phyloP scores from a whole-genome alignment of 2,329 filamentous ascomycete species.

The Ophiosphaerella herpotricha region DNA sequence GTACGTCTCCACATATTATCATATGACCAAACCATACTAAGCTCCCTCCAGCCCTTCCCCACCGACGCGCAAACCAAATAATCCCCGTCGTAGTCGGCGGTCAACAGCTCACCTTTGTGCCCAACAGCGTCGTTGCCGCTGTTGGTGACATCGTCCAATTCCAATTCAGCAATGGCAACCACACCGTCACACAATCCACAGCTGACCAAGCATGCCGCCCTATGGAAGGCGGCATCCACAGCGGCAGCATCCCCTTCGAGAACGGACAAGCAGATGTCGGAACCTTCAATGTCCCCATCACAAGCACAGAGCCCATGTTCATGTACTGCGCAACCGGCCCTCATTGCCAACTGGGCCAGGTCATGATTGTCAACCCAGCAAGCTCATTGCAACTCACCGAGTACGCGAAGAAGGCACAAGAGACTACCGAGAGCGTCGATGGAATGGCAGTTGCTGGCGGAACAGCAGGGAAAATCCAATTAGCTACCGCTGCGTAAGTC shows the following conservation, averaged over 20 bases:
- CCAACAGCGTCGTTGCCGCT: constrained; percentile 32
- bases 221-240: constrained; percentile 33
- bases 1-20: not conserved
- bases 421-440: constrained; percentile 25
- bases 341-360: constrained; percentile 36
- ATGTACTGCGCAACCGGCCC: constrained; percentile 39
- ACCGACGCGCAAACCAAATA: constrained; percentile 27
- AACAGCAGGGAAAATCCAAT: constrained; percentile 21
- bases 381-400: constrained; percentile 30
- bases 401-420: constrained; percentile 32
- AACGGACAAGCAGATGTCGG: constrained; percentile 37
- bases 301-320: constrained; percentile 35
- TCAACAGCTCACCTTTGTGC: constrained; percentile 34
- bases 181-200: constrained; percentile 37
- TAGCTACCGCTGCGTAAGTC: constrained; percentile 33
- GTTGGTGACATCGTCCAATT: constrained; percentile 39
- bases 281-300: constrained; percentile 38
- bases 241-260: constrained; percentile 35
- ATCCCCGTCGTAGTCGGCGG: constrained; percentile 40
- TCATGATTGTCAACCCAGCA: constrained; percentile 34
- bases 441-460: constrained; percentile 27
- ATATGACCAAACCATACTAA: not conserved
- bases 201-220: constrained; percentile 32
- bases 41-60: constrained; percentile 17
- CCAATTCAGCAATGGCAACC: constrained; percentile 40